Conservation (phyloP, 1,139 yeast species). For the Yamadazyma atmosphaerica region DNA sequence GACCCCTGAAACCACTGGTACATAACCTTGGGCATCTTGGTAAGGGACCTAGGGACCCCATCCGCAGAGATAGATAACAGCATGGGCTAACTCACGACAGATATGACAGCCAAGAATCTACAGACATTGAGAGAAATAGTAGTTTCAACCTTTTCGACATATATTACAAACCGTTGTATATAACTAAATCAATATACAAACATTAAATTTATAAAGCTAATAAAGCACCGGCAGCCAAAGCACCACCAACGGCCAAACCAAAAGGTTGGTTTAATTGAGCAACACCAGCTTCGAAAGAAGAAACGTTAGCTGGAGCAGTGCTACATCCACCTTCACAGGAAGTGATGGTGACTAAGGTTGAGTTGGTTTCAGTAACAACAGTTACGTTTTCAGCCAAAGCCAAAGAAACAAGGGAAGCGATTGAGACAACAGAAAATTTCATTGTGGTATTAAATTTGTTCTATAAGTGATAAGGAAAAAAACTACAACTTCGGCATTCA, state of each 20-base stretch:
- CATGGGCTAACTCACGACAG: too few relatives aligned
- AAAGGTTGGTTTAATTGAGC: constrained; percentile 19
- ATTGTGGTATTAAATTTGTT: constrained; percentile 17
- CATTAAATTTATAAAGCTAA: constrained; percentile 39
- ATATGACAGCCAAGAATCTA: too few relatives aligned
- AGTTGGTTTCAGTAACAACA: constrained; percentile 7
- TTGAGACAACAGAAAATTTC: constrained; percentile 35
- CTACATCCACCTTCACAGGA: constrained; percentile 27
- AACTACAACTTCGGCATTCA: background rate
- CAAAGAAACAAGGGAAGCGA: constrained; percentile 40
- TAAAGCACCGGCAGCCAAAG: constrained; percentile 49
- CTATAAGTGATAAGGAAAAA: background rate
- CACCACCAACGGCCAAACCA: constrained; percentile 39
- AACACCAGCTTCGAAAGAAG: constrained; percentile 32
- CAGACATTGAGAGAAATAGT: too few relatives aligned
- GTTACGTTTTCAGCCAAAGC: constrained; percentile 24
- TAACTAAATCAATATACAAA: constrained; percentile 3
- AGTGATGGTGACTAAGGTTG: constrained; percentile 36
- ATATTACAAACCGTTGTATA: constrained; percentile 1
- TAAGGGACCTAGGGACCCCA: background rate
- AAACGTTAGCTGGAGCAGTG: constrained; percentile 28
- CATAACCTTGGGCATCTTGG: background rate
- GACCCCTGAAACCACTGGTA: constrained; percentile 1
- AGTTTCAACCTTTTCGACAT: background rate
- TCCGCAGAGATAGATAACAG: background rate